Evolutionary conservation across 1,284 basidiomycete species (phyloP).

Genomic region (Golubevia sp.): DNA sequence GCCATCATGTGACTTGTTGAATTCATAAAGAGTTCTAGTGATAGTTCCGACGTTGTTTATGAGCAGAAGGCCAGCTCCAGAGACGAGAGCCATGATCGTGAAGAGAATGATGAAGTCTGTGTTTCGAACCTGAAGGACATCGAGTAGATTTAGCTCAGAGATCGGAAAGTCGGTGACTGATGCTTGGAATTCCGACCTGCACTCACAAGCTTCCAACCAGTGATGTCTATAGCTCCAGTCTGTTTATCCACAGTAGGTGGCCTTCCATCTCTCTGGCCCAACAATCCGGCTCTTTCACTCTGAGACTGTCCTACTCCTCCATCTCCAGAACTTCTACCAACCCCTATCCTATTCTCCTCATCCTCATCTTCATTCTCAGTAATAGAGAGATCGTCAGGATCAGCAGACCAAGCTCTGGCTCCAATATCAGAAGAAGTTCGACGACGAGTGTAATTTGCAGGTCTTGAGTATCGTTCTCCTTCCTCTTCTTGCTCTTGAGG

Average conservation of each 20-base stretch:
- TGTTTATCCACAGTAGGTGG: not conserved
- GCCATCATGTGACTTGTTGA: conserved; percentile 64
- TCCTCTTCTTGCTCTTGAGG: conserved; percentile 2
- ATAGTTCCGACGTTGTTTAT: conserved; percentile 97
- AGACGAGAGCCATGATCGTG: conserved; percentile 74
- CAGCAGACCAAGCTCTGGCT: conserved; percentile 25
- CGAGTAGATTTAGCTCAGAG: too few species aligned
- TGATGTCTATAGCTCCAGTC: conserved; percentile 62
- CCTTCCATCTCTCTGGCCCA: not conserved
- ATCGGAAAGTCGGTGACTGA: too few species aligned
- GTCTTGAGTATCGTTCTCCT: not conserved
- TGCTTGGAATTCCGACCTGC: too few species aligned
- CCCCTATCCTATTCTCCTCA: too few species aligned
- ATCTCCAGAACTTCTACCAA: conserved; percentile 8
- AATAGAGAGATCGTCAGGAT: conserved; percentile 18
- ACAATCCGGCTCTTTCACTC: conserved; percentile 3
- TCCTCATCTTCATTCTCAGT: conserved; percentile 16
- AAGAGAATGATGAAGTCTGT: conserved; percentile 78
- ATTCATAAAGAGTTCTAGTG: conserved; percentile 78
- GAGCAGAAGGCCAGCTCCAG: conserved; percentile 86
- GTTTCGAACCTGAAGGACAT: too few species aligned
- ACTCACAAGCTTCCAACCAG: conserved; percentile 67
- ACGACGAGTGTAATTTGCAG: not conserved
- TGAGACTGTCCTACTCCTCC: not conserved
- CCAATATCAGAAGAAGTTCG: conserved; percentile 12